These are phyloP conservation scores for Ceratobasidium sp. DNA, from an alignment of 1,284 basidiomycete species.

Conservation along the genomic window DNA sequence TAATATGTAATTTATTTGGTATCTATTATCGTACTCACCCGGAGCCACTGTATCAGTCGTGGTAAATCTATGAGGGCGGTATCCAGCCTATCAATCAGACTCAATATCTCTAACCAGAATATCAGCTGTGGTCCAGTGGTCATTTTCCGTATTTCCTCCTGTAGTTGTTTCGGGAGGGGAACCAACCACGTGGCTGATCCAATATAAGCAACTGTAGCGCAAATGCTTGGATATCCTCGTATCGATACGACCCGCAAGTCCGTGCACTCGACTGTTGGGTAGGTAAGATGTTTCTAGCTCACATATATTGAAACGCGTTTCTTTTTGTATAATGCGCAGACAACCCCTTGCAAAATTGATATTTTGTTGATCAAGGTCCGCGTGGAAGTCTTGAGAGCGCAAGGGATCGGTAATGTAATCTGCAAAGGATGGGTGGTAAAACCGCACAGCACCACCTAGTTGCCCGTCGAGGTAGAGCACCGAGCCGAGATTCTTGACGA, in stretches of 20 bases:
- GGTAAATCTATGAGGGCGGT: too few species aligned
- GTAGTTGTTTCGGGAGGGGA: not conserved
- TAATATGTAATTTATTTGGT: too few species aligned
- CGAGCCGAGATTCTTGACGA: constrained; percentile 1
- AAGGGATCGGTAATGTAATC: constrained; percentile 10
- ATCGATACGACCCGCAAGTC: not conserved
- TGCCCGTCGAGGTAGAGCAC: constrained; percentile 26
- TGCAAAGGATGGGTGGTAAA: constrained; percentile 16
- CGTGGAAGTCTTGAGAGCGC: constrained; percentile 5
- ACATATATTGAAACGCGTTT: constrained; percentile 15
- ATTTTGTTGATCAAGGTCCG: not conserved
- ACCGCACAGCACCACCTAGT: not conserved
- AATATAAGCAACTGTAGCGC: constrained; percentile 14
- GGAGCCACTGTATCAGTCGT: too few species aligned
- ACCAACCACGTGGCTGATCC: not conserved
- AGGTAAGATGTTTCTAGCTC: not conserved
- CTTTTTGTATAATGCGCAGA: constrained; percentile 1
- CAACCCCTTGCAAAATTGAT: not conserved
- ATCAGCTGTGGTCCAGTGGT: too few species aligned
- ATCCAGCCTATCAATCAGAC: too few species aligned
- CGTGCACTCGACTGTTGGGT: not conserved
- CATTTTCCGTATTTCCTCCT: not conserved
- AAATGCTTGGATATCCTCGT: not conserved
- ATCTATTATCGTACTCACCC: too few species aligned
- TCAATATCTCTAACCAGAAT: too few species aligned